Percentiles rank a stretch among this genome's conserved stretches.
phyloP scores from a whole-genome alignment of 352 stramenopile species.

The Plasmopara halstedii region DNA sequence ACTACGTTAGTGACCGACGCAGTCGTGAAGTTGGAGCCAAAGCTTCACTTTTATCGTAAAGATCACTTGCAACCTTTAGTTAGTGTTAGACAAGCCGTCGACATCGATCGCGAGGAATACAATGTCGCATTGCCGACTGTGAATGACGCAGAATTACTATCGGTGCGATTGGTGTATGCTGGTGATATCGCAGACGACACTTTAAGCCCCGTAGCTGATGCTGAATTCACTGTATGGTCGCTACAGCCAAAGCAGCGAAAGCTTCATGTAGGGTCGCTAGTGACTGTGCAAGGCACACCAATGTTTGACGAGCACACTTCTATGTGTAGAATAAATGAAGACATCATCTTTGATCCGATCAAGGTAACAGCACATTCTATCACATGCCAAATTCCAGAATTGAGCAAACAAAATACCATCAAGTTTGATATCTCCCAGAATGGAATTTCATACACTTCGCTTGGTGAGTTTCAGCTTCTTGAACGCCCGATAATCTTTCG shows the following conservation, averaged over 20 bases:
- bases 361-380: constrained; percentile 17
- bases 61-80: constrained; percentile 17
- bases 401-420: background rate
- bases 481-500: constrained; percentile 18
- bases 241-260: constrained; percentile 15
- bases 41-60: constrained; percentile 17
- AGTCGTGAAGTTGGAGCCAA: constrained; percentile 1
- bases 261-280: constrained; percentile 14
- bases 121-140: constrained; percentile 16
- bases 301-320: constrained; percentile 11
- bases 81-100: constrained; percentile 9
- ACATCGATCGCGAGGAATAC: constrained; percentile 29
- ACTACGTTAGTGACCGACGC: background rate
- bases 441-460: constrained; percentile 7
- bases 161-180: constrained; percentile 11
- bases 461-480: constrained; percentile 10
- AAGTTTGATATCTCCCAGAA: constrained; percentile 24
- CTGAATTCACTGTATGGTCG: constrained; percentile 16
- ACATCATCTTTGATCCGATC: constrained; percentile 4
- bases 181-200: background rate
- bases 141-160: constrained; percentile 9
- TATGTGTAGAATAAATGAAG: constrained; percentile 14
- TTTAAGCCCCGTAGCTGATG: constrained; percentile 4
- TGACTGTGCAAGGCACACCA: constrained; percentile 16
- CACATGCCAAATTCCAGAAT: constrained; percentile 14